Percentiles rank a stretch among this genome's conserved stretches.
These are phyloP conservation scores for Quercus glauca DNA, from an alignment of 306 rosid genomes.

Conservation along the genomic window DNA sequence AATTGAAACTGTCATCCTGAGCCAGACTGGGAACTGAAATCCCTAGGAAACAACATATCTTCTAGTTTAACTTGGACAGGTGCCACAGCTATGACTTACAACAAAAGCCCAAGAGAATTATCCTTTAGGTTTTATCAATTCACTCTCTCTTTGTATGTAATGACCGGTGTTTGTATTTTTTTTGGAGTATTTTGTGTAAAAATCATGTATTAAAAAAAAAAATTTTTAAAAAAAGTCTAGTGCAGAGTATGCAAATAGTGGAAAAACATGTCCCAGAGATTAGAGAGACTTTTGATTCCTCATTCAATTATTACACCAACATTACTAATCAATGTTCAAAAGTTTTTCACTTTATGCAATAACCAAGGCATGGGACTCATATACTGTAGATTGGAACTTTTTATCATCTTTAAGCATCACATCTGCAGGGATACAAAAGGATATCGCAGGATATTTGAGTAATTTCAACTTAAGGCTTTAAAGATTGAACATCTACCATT, in stretches of 20 bases:
- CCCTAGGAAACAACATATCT: conserved; percentile 15
- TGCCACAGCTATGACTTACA: not conserved
- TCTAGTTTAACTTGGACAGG: not conserved
- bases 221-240: not conserved
- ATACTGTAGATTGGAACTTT: not conserved
- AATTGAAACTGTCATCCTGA: conserved; percentile 23
- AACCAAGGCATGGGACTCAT: not conserved
- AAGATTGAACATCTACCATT: not conserved
- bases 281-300: not conserved
- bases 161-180: no score
- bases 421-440: not conserved
- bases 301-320: not conserved
- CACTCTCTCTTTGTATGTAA: no score
- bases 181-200: no score
- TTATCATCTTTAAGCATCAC: not conserved
- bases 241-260: not conserved
- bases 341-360: not conserved
- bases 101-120: not conserved
- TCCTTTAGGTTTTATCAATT: not conserved
- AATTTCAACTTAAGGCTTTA: not conserved
- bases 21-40: conserved; percentile 21
- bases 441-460: not conserved
- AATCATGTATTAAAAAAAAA: not conserved
- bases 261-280: not conserved
- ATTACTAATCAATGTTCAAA: not conserved